Percentiles rank a stretch among this genome's conserved stretches.
Conservation (phyloP, 768 basidiomycete species). For the Suillus tomentosus region DNA sequence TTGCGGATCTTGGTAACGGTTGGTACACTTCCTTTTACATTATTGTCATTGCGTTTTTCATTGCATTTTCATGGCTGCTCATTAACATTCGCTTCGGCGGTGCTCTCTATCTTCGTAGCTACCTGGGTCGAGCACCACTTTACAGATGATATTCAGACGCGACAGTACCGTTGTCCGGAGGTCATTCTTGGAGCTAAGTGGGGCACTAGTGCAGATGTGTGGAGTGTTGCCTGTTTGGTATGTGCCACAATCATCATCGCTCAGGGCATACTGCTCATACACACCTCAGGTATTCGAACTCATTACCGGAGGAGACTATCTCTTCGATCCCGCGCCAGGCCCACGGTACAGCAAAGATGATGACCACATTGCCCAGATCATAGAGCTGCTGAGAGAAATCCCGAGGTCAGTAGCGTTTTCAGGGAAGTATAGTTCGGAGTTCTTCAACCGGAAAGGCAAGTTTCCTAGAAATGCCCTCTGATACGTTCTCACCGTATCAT, state of each 20-base stretch:
- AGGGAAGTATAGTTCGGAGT: constrained; percentile 92
- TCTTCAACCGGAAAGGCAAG: constrained; percentile 94
- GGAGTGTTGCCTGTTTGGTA: constrained; percentile 95
- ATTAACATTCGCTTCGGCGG: constrained; percentile 14
- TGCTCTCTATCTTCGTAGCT: constrained; percentile 37
- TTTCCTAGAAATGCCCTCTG: constrained; percentile 2
- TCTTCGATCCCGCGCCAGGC: constrained; percentile 96
- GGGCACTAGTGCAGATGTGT: constrained; percentile 94
- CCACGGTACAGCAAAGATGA: constrained; percentile 96
- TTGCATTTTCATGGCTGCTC: not conserved
- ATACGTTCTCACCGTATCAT: not conserved
- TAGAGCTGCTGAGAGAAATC: constrained; percentile 92
- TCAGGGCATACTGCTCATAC: constrained; percentile 4
- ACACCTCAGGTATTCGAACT: constrained; percentile 84
- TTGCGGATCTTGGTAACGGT: constrained; percentile 98
- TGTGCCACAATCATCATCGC: constrained; percentile 1
- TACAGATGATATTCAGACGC: constrained; percentile 97
- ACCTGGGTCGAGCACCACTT: constrained; percentile 96
- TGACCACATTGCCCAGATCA: constrained; percentile 96
- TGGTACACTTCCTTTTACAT: constrained; percentile 28
- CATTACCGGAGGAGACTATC: constrained; percentile 94
- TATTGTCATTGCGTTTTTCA: not conserved
- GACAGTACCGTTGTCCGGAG: constrained; percentile 97
- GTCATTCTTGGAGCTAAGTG: constrained; percentile 96
- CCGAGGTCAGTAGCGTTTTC: constrained; percentile 81